Evolutionary conservation across 2,329 filamentous ascomycete genomes (phyloP), one percentile per base, ranked within the genome.

Genomic region (Penicillium brevicompactum): DNA sequence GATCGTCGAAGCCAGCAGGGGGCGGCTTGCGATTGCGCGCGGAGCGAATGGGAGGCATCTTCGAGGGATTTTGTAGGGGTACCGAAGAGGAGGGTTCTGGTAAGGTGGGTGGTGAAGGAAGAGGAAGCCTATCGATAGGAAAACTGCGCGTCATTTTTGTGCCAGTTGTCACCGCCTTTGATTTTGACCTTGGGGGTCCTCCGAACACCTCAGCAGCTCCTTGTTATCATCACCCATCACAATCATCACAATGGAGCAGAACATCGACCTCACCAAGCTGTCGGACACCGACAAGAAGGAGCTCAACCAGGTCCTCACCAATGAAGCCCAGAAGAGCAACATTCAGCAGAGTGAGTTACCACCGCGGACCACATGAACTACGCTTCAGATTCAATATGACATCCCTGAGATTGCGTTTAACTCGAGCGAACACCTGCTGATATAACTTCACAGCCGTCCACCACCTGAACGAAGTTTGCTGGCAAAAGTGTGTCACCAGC

Each of bases 401-500:
- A 41, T 18, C 10, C 18, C 16, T n/a, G 16, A 10, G 16, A 10
- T 41, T 22, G 32, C 32, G 11, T 34, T 34, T 5, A 8, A 34
- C 6, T n/a, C 14, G 22, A 44, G 30, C 13, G 8, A 24, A 9
- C 7, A 11, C 11, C 31, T 47, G 14, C 60, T 63, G 49, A 65
- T 51, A 16, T 16, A 24, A 53, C 22, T 21, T 54, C 34, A 5
- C 24, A 86, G 86, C 81, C n/a, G 84, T 88, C 56, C 87, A 89
- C 74, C 77, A 78, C 63, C 78, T 89, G 34, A 86, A 85, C 42
- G 89, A 94, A 67, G 84, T 89, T 57, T 99, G 94, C 84, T 99
- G 92, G 87, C 91, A 87, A 72, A 97, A 97, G 80, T 99, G 94
- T 81, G 82, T 97, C 58, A 88, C 89, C 8, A 81, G 86, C 51